Evolutionary conservation across 768 basidiomycete genomes (phyloP).

Genomic region (Astraeus odoratus): DNA sequence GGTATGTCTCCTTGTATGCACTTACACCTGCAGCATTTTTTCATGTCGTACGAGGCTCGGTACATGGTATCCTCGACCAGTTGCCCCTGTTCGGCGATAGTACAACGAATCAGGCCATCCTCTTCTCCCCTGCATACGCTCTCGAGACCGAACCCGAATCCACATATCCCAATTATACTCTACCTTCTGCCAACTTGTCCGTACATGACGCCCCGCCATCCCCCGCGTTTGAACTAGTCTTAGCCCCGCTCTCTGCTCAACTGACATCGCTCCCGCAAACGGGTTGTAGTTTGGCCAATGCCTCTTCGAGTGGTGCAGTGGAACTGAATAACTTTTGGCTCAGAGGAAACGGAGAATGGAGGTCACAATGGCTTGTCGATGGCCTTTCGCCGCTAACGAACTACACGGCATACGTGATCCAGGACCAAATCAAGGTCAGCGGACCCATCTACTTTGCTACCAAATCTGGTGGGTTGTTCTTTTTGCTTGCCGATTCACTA

Average conservation of each 20-base stretch:
- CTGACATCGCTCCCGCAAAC: conserved; percentile 45
- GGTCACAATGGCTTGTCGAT: conserved; percentile 60
- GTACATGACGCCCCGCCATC: conserved; percentile 36
- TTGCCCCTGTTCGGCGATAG: conserved; percentile 67
- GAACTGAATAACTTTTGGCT: conserved; percentile 49
- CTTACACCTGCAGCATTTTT: conserved; percentile 2
- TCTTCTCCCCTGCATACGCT: conserved; percentile 60
- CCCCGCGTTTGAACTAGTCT: conserved; percentile 48
- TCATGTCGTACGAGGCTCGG: conserved; percentile 31
- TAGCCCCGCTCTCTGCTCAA: conserved; percentile 43
- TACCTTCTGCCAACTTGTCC: conserved; percentile 51
- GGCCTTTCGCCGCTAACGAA: conserved; percentile 61
- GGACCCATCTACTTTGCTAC: conserved; percentile 69
- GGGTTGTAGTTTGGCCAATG: conserved; percentile 47
- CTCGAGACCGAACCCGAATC: conserved; percentile 29
- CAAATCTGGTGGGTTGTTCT: conserved; percentile 52
- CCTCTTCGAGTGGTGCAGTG: conserved; percentile 32
- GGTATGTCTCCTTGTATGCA: conserved; percentile 20
- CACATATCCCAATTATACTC: conserved; percentile 69
- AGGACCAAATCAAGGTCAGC: conserved; percentile 49
- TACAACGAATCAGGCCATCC: conserved; percentile 61
- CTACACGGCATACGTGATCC: conserved; percentile 67
- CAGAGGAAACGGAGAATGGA: conserved; percentile 51
- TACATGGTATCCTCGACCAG: conserved; percentile 37
- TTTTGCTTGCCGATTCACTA: neutral